A percentile compares a stretch with the other conserved stretches of the same genome.
These are phyloP conservation scores for Gymnopus androsaceus DNA, from an alignment of 1,284 basidiomycete species.

Conservation along the genomic window DNA sequence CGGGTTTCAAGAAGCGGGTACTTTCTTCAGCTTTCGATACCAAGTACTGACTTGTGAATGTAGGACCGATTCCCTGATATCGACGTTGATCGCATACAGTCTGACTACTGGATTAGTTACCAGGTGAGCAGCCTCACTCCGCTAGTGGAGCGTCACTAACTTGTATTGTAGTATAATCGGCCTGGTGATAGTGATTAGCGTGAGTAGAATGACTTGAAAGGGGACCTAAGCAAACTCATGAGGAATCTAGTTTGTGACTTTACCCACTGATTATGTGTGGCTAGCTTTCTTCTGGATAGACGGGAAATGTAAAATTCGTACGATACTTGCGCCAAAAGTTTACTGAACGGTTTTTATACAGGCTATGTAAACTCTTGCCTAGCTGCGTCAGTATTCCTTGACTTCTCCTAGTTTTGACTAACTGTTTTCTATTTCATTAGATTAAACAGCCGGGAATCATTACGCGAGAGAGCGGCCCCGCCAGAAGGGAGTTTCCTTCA, in stretches of 20 bases:
- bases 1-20: constrained; percentile 15
- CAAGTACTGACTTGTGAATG: constrained; percentile 1
- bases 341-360: constrained; percentile 15
- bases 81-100: constrained; percentile 41
- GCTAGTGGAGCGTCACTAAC: background rate
- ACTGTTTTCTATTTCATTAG: constrained; percentile 23
- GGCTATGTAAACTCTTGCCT: constrained; percentile 46
- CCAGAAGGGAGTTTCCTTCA: constrained; percentile 36
- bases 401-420: constrained; percentile 7
- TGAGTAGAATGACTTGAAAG: too few species aligned
- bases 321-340: background rate
- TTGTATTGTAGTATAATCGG: constrained; percentile 34
- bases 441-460: constrained; percentile 41
- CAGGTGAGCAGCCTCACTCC: constrained; percentile 27
- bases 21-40: background rate
- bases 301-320: constrained; percentile 36
- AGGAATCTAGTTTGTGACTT: constrained; percentile 38
- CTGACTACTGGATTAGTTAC: constrained; percentile 43
- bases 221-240: too few species aligned
- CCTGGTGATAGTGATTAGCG: constrained; percentile 39
- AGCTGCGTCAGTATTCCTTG: constrained; percentile 34
- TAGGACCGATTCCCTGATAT: constrained; percentile 44
- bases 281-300: constrained; percentile 44
- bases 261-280: constrained; percentile 44
- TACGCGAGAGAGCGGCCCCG: constrained; percentile 36